Evolutionary conservation across 129 eudicot species (phyloP).

Genomic region (Flaveria bidentis): DNA sequence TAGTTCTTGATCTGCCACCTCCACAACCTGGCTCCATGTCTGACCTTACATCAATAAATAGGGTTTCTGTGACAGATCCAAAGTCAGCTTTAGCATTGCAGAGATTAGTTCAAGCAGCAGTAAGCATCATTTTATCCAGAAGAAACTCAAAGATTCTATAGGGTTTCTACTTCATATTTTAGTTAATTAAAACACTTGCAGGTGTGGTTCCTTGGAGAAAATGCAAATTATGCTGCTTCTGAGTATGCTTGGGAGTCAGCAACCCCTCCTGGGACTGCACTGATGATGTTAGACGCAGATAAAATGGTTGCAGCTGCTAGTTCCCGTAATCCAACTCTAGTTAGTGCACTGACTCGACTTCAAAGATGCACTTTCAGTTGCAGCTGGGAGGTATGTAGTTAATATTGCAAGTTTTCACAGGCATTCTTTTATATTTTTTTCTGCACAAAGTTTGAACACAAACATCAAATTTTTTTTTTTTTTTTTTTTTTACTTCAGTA

Average conservation of each 20-base stretch:
- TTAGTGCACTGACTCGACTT: slow-evolving; percentile 85
- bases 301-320: slow-evolving; percentile 99
- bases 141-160: slow-evolving; percentile 11
- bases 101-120: slow-evolving; percentile 96
- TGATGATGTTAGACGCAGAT: slow-evolving; percentile 97
- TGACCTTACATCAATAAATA: slow-evolving; percentile 79
- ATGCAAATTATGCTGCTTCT: slow-evolving; percentile 98
- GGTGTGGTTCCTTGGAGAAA: slow-evolving; percentile 99
- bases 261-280: slow-evolving; percentile 97
- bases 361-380: slow-evolving; percentile 96
- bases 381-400: slow-evolving; percentile 85
- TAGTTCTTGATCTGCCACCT: slow-evolving; percentile 97
- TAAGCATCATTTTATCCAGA: slow-evolving; percentile 25
- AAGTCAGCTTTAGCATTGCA: slow-evolving; percentile 92
- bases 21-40: slow-evolving; percentile 90
- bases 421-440: not conserved
- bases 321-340: slow-evolving; percentile 89
- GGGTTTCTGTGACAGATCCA: slow-evolving; percentile 92
- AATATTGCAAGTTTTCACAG: not conserved
- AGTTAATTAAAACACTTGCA: slow-evolving; percentile 27
- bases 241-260: slow-evolving; percentile 99
- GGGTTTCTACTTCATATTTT: slow-evolving; percentile 4
- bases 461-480: not conserved
- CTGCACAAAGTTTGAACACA: not conserved
- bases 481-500: not conserved